These are phyloP conservation scores for Rutstroemia sp. DNA, from an alignment of 2,329 filamentous ascomycete species.

Conservation along the genomic window DNA sequence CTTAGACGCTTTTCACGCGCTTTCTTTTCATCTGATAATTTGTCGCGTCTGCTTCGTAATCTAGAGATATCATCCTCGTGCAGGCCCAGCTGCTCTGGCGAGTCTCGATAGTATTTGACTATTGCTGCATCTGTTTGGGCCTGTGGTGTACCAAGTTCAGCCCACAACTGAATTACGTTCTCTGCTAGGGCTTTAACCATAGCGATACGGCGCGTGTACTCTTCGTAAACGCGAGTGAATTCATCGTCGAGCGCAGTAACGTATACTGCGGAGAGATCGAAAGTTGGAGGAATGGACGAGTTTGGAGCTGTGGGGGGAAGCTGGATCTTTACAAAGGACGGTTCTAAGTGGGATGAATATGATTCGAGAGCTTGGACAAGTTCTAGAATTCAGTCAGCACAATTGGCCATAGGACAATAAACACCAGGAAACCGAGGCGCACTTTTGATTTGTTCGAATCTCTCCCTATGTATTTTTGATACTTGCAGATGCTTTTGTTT, in stretches of 20 bases:
- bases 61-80: slow-evolving; percentile 78
- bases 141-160: slow-evolving; percentile 88
- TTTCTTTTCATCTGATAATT: slow-evolving; percentile 82
- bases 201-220: slow-evolving; percentile 78
- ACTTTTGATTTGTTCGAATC: slow-evolving; percentile 95
- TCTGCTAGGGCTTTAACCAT: slow-evolving; percentile 69
- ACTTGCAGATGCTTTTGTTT: slow-evolving; percentile 83
- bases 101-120: slow-evolving; percentile 80
- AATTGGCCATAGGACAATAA: too few relatives aligned
- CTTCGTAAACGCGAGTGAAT: slow-evolving; percentile 92
- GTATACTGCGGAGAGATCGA: slow-evolving; percentile 88
- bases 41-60: slow-evolving; percentile 69
- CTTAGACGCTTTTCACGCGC: slow-evolving; percentile 66
- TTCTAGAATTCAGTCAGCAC: slow-evolving; percentile 44
- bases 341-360: slow-evolving; percentile 91
- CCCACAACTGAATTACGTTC: slow-evolving; percentile 90
- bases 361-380: slow-evolving; percentile 90
- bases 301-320: slow-evolving; percentile 77
- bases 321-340: slow-evolving; percentile 76
- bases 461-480: slow-evolving; percentile 76
- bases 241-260: slow-evolving; percentile 81
- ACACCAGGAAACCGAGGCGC: slow-evolving; percentile 12
- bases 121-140: slow-evolving; percentile 84
- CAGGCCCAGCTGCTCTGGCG: slow-evolving; percentile 88
- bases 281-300: slow-evolving; percentile 69